Conservation (phyloP, 306 rosid genomes). For the Castanea mollissima region DNA sequence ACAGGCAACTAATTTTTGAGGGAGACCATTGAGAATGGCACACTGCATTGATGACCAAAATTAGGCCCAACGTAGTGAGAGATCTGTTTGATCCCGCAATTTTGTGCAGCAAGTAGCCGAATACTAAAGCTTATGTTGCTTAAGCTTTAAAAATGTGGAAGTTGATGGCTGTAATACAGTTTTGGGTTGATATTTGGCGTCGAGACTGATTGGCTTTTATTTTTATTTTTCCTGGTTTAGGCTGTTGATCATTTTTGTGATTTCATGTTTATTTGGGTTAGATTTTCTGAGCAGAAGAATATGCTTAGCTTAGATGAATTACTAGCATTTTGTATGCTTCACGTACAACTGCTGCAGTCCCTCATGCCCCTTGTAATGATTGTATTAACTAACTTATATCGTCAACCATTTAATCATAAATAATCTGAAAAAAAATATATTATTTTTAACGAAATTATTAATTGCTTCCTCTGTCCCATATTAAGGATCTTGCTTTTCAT, state of each 20-base stretch:
- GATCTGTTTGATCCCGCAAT: neutral
- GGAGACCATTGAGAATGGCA: neutral
- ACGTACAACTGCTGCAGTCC: neutral
- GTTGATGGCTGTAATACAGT: no score
- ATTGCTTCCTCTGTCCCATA: neutral
- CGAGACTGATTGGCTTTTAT: neutral
- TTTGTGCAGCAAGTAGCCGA: neutral
- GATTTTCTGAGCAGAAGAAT: neutral
- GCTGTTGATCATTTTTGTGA: neutral
- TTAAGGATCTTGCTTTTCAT: neutral
- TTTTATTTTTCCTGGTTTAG: neutral
- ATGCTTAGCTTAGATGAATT: neutral
- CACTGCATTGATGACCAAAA: neutral
- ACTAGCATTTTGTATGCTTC: neutral
- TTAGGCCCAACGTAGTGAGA: neutral
- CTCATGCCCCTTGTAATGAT: neutral
- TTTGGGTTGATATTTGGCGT: no score
- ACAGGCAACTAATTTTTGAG: neutral
- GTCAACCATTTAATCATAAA: neutral
- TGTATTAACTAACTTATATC: neutral
- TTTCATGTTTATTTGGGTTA: neutral
- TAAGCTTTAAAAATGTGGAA: neutral
- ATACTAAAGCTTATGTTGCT: neutral
- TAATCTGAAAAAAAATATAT: neutral
- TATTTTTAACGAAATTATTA: neutral